These are phyloP conservation scores for Strigomonas oncopelti DNA, from an alignment of 208 protist species.

Conservation along the genomic window DNA sequence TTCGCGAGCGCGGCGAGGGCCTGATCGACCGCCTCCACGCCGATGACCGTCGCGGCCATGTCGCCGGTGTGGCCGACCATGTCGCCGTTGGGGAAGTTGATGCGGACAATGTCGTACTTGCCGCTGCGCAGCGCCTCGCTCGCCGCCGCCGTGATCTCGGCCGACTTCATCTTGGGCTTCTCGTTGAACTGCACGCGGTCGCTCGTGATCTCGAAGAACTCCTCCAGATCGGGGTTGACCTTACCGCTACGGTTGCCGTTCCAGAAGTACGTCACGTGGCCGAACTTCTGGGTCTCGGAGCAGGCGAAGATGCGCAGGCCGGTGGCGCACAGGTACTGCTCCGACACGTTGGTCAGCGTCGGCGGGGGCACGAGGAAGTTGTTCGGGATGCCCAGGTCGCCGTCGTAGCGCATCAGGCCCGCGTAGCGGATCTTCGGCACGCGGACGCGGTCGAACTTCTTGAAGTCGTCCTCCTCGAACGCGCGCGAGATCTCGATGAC, in stretches of 20 bases:
- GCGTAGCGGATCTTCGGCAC: constrained; percentile 90
- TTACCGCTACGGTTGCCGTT: constrained; percentile 95
- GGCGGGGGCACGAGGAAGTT: constrained; percentile 92
- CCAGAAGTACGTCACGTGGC: constrained; percentile 97
- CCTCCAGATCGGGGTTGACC: constrained; percentile 83
- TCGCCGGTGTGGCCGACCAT: constrained; percentile 97
- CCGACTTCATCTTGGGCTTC: constrained; percentile 92
- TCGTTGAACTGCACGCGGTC: constrained; percentile 92
- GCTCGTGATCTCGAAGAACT: constrained; percentile 88
- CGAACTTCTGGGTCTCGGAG: constrained; percentile 96
- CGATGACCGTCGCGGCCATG: constrained; percentile 71
- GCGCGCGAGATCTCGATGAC: constrained; percentile 93
- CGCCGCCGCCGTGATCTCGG: constrained; percentile 86
- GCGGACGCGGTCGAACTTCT: constrained; percentile 89
- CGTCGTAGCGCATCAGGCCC: constrained; percentile 95
- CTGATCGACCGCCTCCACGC: constrained; percentile 83
- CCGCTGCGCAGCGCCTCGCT: constrained; percentile 88
- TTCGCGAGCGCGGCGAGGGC: constrained; percentile 75
- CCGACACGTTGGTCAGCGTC: constrained; percentile 78
- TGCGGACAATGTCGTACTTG: constrained; percentile 89
- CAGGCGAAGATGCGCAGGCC: constrained; percentile 89
- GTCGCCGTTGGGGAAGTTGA: constrained; percentile 95
- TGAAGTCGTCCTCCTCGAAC: constrained; percentile 91
- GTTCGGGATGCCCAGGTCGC: constrained; percentile 92
- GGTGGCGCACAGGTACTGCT: constrained; percentile 86